Conservation (phyloP, 305 asterid species). For the Andrographis paniculata region DNA sequence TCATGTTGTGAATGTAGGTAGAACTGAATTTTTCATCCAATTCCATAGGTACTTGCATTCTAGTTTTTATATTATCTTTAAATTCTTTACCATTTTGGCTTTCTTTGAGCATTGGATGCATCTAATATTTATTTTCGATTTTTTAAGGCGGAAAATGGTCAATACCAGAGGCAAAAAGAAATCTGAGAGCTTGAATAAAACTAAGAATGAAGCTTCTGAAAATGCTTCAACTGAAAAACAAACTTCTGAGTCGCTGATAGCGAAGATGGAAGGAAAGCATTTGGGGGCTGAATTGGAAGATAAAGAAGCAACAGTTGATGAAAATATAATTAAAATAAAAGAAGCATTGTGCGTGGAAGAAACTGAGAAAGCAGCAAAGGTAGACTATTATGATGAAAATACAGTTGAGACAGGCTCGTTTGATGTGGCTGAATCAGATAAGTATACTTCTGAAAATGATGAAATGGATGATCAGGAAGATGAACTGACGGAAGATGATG, state of each 20-base stretch:
- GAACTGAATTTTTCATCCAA: no score
- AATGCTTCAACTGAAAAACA: conserved; percentile 19
- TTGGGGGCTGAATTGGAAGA: conserved; percentile 18
- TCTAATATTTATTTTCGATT: conserved; percentile 19
- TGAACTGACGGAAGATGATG: conserved; percentile 8
- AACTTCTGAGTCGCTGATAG: conserved; percentile 14
- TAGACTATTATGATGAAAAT: conserved; percentile 19
- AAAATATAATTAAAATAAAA: conserved; percentile 11
- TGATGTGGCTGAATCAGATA: conserved; percentile 18
- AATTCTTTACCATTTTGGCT: no score
- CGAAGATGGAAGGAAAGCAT: conserved; percentile 13
- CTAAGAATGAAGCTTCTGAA: conserved; percentile 24
- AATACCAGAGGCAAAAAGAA: conserved; percentile 23
- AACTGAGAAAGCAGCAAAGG: conserved; percentile 16
- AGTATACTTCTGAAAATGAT: conserved; percentile 27
- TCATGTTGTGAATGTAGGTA: no score
- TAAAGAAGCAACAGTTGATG: conserved; percentile 15
- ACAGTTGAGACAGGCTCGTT: conserved; percentile 10
- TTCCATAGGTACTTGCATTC: no score
- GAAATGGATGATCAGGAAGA: conserved; percentile 23
- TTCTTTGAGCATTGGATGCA: conserved; percentile 1
- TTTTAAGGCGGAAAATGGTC: conserved; percentile 26
- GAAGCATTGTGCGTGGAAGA: conserved; percentile 20
- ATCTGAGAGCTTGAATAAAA: conserved; percentile 13
- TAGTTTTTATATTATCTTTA: no score